A percentile compares a stretch with the other conserved stretches of the same genome.
Evolutionary conservation across 805 yeast species (phyloP).

Genomic region (Metschnikowia santaceciliae): DNA sequence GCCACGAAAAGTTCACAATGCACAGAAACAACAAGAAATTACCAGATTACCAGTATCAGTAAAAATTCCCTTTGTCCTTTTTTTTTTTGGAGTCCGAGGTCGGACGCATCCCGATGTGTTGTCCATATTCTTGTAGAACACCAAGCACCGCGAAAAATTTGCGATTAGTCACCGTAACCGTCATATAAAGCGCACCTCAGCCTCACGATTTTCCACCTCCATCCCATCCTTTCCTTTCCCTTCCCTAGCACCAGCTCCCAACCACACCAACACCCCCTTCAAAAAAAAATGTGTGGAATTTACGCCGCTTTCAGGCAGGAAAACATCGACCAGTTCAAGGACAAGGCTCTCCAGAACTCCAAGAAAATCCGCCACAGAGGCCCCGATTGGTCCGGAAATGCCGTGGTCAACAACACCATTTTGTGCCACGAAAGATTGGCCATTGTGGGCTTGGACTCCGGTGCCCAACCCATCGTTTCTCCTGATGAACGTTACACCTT

Average conservation of each 20-base stretch:
- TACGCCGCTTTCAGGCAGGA: slow-evolving; percentile 87
- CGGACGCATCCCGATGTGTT: background rate
- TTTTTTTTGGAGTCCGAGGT: no score
- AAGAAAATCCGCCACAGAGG: slow-evolving; percentile 98
- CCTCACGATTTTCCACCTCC: background rate
- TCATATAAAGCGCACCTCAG: background rate
- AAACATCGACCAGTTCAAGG: slow-evolving; percentile 75
- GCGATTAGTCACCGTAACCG: background rate
- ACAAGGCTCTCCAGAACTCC: slow-evolving; percentile 83
- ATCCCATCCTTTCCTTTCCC: background rate
- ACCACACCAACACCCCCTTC: no score
- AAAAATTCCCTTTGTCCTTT: background rate
- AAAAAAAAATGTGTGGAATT: slow-evolving; percentile 84
- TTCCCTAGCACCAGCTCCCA: no score
- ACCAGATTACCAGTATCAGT: no score
- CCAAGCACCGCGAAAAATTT: slow-evolving; percentile 2
- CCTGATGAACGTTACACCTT: slow-evolving; percentile 68
- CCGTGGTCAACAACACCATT: slow-evolving; percentile 79
- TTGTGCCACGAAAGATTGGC: slow-evolving; percentile 95
- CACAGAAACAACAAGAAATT: no score
- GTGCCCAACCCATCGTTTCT: slow-evolving; percentile 95
- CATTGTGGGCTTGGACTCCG: slow-evolving; percentile 94
- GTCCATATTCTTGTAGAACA: background rate
- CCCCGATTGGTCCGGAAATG: slow-evolving; percentile 98
- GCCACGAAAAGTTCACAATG: no score